Evolutionary conservation across 2,329 filamentous ascomycete genomes (phyloP), one percentile per base, ranked within the genome.

Genomic region (Aspergillus quadrilineatus): DNA sequence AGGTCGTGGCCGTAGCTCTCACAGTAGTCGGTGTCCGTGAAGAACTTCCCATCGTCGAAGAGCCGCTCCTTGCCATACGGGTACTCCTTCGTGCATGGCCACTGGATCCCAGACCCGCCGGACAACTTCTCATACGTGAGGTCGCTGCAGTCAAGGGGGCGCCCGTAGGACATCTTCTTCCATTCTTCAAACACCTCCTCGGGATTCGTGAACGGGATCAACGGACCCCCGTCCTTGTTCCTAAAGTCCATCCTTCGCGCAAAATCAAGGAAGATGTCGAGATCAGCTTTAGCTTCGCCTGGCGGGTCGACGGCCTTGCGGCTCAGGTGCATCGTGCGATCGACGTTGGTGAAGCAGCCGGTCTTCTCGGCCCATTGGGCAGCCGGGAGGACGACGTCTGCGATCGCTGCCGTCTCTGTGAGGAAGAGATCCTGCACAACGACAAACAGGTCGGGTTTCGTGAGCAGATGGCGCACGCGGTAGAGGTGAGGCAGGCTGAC

Each of bases 281-380:
- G 57, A 53, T 75, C 72, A 0, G 70, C 50, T 47, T 60, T 69
- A 14, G 70, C 67, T 56, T 75, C 72, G 3, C 72, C 72, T 0
- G 73, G 73, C 1, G 73, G 72, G 1, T 75, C 70, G 4, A 74
- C 69, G 3, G 73, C 73, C 51, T 75, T 74, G 41, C 69, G 62
- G 0, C 71, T 71, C 29, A 75, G 59, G 59, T 75, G 72, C 44
- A 74, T 69, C 2, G 73, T 75, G 10, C 73, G 66, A 57, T 75
- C 73, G 9, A 64, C 73, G 50, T 75, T 75, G 12, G 73, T 75
- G 57, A 75, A 75, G 55, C 67, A 71, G 0, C 73, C 73, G 4
- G 72, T 75, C 56, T 75, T 75, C 58, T 75, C 72, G 4, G 65
- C 71, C 70, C 70, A 75, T 49, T 72, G 69, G 1, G 72, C 71